Evolutionary conservation across 129 eudicot genomes (phyloP).

Genomic region (Ambrosia artemisiifolia): DNA sequence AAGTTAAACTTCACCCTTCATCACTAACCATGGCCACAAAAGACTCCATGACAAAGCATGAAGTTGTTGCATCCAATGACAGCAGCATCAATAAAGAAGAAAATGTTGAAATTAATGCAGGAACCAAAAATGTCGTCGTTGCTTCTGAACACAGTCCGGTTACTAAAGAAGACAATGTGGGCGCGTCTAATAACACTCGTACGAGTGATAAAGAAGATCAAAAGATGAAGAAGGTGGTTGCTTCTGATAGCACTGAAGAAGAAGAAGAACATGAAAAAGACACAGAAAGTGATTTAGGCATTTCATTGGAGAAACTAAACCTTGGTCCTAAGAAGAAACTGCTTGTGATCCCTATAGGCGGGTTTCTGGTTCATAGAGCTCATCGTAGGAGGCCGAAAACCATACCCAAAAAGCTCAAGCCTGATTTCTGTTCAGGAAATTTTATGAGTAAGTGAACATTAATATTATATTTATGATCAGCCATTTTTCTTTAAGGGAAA

Average conservation of each 20-base stretch:
- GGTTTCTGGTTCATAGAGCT: slow-evolving; percentile 44
- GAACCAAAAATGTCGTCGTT: not conserved
- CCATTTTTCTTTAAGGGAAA: not conserved
- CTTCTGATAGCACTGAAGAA: not conserved
- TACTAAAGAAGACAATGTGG: not conserved
- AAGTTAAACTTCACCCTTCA: not conserved
- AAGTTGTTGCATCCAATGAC: not conserved
- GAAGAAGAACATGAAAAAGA: not conserved
- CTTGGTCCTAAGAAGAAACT: slow-evolving; percentile 53
- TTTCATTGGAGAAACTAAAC: slow-evolving; percentile 35
- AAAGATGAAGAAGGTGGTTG: not conserved
- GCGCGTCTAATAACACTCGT: not conserved
- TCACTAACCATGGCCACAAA: not conserved
- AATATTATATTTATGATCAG: not conserved
- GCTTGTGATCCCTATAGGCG: slow-evolving; percentile 45
- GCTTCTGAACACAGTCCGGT: not conserved
- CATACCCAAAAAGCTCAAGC: slow-evolving; percentile 12
- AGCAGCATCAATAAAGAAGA: not conserved
- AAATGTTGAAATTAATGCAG: not conserved
- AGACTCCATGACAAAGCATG: not conserved
- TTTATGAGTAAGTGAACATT: slow-evolving; percentile 25
- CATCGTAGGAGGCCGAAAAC: slow-evolving; percentile 1
- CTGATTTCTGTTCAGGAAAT: slow-evolving; percentile 27
- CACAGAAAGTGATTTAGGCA: slow-evolving; percentile 14
- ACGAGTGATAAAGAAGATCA: not conserved